Conservation (phyloP, 371 early-diverging fungal genomes). For the Fennellomyces sp. region DNA sequence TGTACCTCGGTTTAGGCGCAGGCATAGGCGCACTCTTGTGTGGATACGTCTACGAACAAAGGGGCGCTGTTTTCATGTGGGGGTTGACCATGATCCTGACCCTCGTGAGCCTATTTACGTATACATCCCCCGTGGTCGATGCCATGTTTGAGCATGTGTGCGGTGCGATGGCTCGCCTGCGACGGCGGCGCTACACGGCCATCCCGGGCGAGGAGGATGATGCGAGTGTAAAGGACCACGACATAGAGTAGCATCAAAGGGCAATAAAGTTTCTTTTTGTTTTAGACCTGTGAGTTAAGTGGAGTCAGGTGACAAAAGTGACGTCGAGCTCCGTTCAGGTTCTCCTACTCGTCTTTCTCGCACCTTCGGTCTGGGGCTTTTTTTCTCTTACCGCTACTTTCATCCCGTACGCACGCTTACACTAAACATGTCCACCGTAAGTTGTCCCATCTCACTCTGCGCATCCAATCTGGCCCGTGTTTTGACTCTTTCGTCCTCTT, state of each 20-base stretch:
- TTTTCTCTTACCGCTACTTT: constrained; percentile 4
- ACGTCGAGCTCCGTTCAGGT: not conserved
- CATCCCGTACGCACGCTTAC: constrained; percentile 17
- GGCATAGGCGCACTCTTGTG: constrained; percentile 29
- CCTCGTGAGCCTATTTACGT: constrained; percentile 18
- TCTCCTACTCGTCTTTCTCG: not conserved
- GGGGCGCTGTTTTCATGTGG: constrained; percentile 34
- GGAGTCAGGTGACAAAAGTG: not conserved
- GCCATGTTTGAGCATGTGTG: not conserved
- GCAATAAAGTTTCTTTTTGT: not conserved
- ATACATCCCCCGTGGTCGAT: not conserved
- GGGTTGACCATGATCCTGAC: constrained; percentile 8
- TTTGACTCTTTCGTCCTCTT: not conserved
- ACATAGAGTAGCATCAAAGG: no score
- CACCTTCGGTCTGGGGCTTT: not conserved
- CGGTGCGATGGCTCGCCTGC: not conserved
- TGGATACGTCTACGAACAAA: constrained; percentile 29
- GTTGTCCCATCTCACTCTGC: constrained; percentile 15
- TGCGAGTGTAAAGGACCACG: no score
- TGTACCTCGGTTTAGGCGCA: constrained; percentile 36
- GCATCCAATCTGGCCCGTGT: constrained; percentile 22
- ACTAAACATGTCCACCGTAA: constrained; percentile 18
- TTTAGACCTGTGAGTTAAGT: not conserved
- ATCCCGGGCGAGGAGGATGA: constrained; percentile 1
- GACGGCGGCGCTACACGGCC: not conserved